Conservation (phyloP, 2,329 filamentous ascomycete species). For the Lachnum nothofagi region DNA sequence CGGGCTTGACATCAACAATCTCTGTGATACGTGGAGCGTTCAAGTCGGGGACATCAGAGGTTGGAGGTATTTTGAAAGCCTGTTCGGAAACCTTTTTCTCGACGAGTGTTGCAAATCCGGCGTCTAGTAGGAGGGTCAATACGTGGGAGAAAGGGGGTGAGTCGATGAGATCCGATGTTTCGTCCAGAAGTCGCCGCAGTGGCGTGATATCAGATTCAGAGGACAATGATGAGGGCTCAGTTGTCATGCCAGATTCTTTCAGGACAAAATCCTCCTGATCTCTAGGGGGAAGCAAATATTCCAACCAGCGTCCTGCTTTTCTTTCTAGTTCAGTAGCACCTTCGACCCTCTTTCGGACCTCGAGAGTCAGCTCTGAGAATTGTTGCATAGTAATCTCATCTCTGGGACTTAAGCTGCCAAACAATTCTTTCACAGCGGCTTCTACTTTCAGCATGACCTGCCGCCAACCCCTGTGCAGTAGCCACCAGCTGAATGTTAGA, state of each 20-base stretch:
- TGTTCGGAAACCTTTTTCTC: slow-evolving; percentile 75
- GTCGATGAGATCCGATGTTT: slow-evolving; percentile 92
- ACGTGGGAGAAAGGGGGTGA: slow-evolving; percentile 87
- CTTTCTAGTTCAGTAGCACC: slow-evolving; percentile 62
- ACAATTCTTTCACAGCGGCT: slow-evolving; percentile 80
- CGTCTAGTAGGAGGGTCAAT: slow-evolving; percentile 77
- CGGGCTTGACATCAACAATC: slow-evolving; percentile 45
- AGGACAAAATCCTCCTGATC: slow-evolving; percentile 80
- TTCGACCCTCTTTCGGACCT: slow-evolving; percentile 82
- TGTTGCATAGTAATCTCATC: slow-evolving; percentile 79
- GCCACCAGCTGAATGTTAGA: slow-evolving; percentile 96
- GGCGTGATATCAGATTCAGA: slow-evolving; percentile 40
- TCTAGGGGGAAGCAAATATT: slow-evolving; percentile 72
- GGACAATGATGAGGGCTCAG: slow-evolving; percentile 38
- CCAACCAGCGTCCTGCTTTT: slow-evolving; percentile 61
- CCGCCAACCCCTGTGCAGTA: slow-evolving; percentile 84
- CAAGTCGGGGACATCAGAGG: slow-evolving; percentile 26
- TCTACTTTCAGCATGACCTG: slow-evolving; percentile 77
- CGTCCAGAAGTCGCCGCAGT: slow-evolving; percentile 84
- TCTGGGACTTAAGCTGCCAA: slow-evolving; percentile 80
- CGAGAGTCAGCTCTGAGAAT: slow-evolving; percentile 73
- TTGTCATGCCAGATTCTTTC: slow-evolving; percentile 73
- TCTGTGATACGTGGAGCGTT: slow-evolving; percentile 41
- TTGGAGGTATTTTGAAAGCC: slow-evolving; percentile 62
- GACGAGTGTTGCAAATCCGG: slow-evolving; percentile 77